phyloP scores from a whole-genome alignment of 2,329 filamentous ascomycete genomes.

The Aschersonia sp. region DNA sequence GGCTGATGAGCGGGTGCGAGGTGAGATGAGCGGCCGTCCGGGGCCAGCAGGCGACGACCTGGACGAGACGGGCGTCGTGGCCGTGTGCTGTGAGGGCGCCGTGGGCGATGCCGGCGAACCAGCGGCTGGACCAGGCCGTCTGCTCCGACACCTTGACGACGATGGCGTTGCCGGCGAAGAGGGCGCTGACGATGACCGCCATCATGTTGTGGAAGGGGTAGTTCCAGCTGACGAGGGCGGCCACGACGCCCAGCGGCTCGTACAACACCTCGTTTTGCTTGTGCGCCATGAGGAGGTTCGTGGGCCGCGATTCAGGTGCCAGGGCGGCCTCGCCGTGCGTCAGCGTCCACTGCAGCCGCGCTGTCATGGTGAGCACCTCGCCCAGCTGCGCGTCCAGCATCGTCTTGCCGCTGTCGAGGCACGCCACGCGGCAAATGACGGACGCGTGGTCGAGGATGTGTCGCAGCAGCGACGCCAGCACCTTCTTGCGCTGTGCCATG shows the following conservation, averaged over 20 bases:
- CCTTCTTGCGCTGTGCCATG: constrained; percentile 62
- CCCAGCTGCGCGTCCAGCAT: constrained; percentile 88
- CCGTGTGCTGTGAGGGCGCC: constrained; percentile 72
- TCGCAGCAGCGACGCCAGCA: constrained; percentile 68
- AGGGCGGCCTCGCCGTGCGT: constrained; percentile 77
- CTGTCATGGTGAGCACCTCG: constrained; percentile 84
- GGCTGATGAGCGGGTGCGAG: constrained; percentile 68
- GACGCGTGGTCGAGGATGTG: constrained; percentile 83
- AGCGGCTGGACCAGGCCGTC: constrained; percentile 81
- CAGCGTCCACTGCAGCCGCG: constrained; percentile 92
- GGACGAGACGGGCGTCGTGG: constrained; percentile 67
- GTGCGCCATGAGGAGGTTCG: constrained; percentile 88
- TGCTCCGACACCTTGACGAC: constrained; percentile 91
- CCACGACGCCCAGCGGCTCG: constrained; percentile 85
- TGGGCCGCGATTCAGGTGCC: constrained; percentile 57
- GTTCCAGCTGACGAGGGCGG: constrained; percentile 93
- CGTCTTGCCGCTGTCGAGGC: constrained; percentile 90
- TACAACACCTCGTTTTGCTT: constrained; percentile 85
- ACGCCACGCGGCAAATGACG: constrained; percentile 70
- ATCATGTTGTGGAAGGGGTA: constrained; percentile 94
- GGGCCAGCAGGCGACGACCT: constrained; percentile 81
- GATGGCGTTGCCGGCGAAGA: constrained; percentile 85
- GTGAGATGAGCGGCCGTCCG: constrained; percentile 68
- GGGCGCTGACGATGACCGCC: constrained; percentile 74
- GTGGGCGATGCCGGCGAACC: constrained; percentile 68